phyloP scores from a whole-genome alignment of 1,139 yeast genomes.

The Lodderomyces pseudojiufengensis region DNA sequence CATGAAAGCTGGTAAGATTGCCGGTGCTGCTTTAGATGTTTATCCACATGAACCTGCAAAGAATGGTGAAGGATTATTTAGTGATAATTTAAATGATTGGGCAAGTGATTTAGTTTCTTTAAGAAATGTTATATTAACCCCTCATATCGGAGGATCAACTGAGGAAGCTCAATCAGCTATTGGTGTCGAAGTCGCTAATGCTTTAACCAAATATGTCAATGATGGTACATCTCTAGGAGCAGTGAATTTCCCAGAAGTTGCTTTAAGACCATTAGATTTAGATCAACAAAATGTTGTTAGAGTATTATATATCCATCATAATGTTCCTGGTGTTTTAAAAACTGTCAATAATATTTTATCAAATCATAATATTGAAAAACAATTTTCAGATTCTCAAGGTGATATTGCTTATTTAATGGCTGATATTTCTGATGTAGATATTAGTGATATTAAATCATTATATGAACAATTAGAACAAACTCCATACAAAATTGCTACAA shows the following conservation, averaged over 20 bases:
- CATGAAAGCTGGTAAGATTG: conserved; percentile 87
- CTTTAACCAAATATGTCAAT: conserved; percentile 86
- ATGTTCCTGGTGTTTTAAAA: conserved; percentile 98
- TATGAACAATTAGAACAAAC: conserved; percentile 87
- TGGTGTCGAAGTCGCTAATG: conserved; percentile 89
- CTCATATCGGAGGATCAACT: conserved; percentile 98
- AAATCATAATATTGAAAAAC: conserved; percentile 95
- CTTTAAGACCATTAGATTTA: conserved; percentile 81
- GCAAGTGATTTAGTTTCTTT: conserved; percentile 75
- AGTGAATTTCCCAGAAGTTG: conserved; percentile 98
- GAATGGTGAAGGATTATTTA: conserved; percentile 83
- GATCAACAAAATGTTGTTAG: conserved; percentile 89
- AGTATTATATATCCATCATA: conserved; percentile 93
- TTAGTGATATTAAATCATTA: conserved; percentile 76
- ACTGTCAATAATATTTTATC: conserved; percentile 95
- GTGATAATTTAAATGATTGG: conserved; percentile 73
- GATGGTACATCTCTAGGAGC: conserved; percentile 97
- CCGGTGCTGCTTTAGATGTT: conserved; percentile 97
- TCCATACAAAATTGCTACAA: conserved; percentile 85
- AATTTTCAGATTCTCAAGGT: conserved; percentile 93
- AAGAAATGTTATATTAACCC: conserved; percentile 88
- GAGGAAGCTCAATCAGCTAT: conserved; percentile 99
- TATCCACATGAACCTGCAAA: conserved; percentile 97
- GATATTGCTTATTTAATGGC: conserved; percentile 98
- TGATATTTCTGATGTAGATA: conserved; percentile 84